Evolutionary conservation across 768 basidiomycete genomes (phyloP), one percentile per base, ranked within the genome.

Genomic region (Tulasnella sp.): DNA sequence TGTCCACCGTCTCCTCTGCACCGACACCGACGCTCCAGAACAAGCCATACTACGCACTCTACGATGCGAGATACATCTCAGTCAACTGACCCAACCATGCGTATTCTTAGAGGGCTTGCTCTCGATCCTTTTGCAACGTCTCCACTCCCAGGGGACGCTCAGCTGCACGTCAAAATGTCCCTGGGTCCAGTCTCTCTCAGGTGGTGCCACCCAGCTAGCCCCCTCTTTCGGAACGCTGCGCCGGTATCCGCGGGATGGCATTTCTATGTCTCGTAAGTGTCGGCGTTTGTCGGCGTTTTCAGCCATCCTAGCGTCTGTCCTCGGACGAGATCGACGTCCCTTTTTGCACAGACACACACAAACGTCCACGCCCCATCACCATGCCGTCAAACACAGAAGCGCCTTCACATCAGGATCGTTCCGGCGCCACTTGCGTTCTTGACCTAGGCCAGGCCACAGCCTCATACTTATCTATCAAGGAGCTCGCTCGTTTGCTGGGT

Each of bases 21-120:
- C 8, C 64, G 64, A 69, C 64, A 69, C 64, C 64, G 64, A 69
- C 64, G 64, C 64, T 69, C 64, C 64, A 69, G 64, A 69, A 69
- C 64, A 37, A 69, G 64, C 64, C n/a, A 34, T 16, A 69, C 64
- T 5, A 37, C 31, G 14, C 64, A 69, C 64, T 69, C 14, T 69
- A 31, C 31, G 64, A 14, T 69, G 37, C 16, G 64, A 69, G 64
- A 69, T 69, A 69, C 31, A 69, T 69, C 64, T 69, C 64, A 69
- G 31, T 69, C 64, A 69, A 69, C 8, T 69, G 64, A 69, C 64
- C 64, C 64, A 69, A 37, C 31, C 16, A 69, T 37, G 18, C 64
- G 64, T 69, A 28, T 69, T 16, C 64, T 28, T 69, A 69, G 31
- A 69, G 8, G 28, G 31, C 37, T 9, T 22, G 64, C 31, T 69